Base-by-base conservation (phyloP, 106 monocot genomes). In the Acanthochlamys bracteata region DNA sequence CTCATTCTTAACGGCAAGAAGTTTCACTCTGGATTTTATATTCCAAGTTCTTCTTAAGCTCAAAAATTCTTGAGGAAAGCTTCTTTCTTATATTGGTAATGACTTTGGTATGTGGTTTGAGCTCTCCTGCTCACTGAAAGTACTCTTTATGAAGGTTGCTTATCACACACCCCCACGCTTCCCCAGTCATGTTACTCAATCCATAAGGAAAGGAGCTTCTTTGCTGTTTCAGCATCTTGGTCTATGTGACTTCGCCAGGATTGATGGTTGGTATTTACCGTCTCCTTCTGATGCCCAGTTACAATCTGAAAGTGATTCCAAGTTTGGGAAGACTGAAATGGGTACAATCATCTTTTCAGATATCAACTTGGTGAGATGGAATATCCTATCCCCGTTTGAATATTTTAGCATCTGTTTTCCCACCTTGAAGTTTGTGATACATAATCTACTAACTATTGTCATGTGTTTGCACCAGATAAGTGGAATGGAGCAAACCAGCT, bases 401-500 rank as follows among this genome's bases (percentile, higher is more conserved):
- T 46, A 10, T 46, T 14, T 10, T 10, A 46, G 45, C 14, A 14
- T 46, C 45, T 46, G 14, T 46, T 10, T 22, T 11, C 25, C 25
- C 12, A 39, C 0, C 60, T 60, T 60, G 26, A 15, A 22, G 17
- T 4, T 60, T 9, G 12, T 60, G 26, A 11, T 60, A 17, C 27
- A 39, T 24, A 42, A 42, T 20, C 10, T 40, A 21, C 41, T 41
- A 20, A 42, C 41, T 63, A 10, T 42, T 63, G 39, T 40, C 42
- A 63, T 63, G 4, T 26, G 4, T 42, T 70, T 57, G 61, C 45
- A n/a, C 54, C 66, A 94, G 94, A 90, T 94, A 65, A 94, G 86
- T 70, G 94, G 94, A 42, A 94, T 94, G 94, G 94, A 90, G 78
- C 94, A 94, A 71, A 94, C 86, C 26, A 94, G 94, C 62, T 94